These are phyloP conservation scores for Incumbomyces lentus DNA, from an alignment of 2,329 filamentous ascomycete species.

Conservation along the genomic window DNA sequence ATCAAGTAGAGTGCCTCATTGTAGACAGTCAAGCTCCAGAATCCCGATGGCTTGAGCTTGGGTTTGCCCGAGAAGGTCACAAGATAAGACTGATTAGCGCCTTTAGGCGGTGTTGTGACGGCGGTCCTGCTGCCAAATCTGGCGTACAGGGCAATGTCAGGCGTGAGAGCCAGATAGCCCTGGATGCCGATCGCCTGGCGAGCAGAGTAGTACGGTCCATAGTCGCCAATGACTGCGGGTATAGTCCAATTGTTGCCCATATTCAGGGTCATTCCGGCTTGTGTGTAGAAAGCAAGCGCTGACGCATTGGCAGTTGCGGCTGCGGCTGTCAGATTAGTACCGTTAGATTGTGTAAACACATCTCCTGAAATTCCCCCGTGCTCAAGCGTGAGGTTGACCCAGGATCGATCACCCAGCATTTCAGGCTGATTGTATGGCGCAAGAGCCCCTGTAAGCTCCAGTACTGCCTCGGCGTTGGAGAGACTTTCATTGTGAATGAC, in stretches of 20 bases:
- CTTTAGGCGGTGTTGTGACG: background rate
- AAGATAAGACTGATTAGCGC: background rate
- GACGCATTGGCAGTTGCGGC: background rate
- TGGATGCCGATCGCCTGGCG: background rate
- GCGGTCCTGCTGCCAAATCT: background rate
- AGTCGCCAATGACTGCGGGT: background rate
- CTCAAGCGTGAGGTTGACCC: background rate
- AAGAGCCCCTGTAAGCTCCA: background rate
- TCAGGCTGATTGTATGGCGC: background rate
- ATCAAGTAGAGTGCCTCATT: slow-evolving; percentile 20
- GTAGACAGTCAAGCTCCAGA: slow-evolving; percentile 19
- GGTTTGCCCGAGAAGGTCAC: background rate
- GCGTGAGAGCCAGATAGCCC: background rate
- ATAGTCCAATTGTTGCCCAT: background rate
- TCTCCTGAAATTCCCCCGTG: background rate
- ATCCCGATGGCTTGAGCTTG: background rate
- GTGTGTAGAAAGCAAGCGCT: background rate
- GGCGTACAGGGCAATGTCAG: background rate
- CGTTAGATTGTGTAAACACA: background rate
- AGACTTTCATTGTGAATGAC: background rate
- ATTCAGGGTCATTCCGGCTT: background rate
- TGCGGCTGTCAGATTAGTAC: background rate
- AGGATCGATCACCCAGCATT: background rate
- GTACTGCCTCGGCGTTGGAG: background rate
- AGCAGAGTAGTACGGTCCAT: background rate